These are phyloP conservation scores for Aspergillus awamori DNA, from an alignment of 2,329 filamentous ascomycete genomes.

Conservation along the genomic window DNA sequence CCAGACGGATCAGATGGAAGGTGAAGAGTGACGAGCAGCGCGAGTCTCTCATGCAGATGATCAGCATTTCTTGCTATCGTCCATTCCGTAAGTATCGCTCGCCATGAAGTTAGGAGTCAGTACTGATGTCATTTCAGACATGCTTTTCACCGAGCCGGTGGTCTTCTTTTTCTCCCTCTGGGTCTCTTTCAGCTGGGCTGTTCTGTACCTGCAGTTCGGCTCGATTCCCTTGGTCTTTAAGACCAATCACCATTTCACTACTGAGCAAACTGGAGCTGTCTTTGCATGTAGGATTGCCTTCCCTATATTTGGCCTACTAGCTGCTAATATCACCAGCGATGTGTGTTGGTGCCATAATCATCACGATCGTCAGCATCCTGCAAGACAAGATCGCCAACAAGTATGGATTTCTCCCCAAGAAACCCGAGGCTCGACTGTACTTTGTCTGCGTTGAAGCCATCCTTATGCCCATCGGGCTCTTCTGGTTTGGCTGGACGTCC, in stretches of 20 bases:
- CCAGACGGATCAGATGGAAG: conserved; percentile 72
- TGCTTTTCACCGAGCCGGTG: conserved; percentile 66
- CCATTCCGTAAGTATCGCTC: conserved; percentile 63
- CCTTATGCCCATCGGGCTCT: conserved; percentile 76
- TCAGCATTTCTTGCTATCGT: conserved; percentile 71
- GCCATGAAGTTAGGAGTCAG: too few relatives aligned
- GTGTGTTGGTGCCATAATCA: conserved; percentile 66
- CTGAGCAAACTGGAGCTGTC: conserved; percentile 69
- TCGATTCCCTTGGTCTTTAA: conserved; percentile 78
- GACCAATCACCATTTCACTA: conserved; percentile 67
- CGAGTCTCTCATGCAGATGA: conserved; percentile 67
- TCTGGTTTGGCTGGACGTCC: conserved; percentile 77
- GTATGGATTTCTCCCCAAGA: conserved; percentile 48
- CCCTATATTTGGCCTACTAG: too few relatives aligned
- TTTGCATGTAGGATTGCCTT: conserved; percentile 56
- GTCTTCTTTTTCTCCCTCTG: conserved; percentile 78
- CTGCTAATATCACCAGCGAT: conserved; percentile 55
- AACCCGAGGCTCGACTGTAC: conserved; percentile 79
- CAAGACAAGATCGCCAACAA: conserved; percentile 68
- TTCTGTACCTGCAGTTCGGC: conserved; percentile 82
- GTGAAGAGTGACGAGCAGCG: conserved; percentile 78
- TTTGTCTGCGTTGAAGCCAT: conserved; percentile 77
- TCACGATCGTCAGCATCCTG: conserved; percentile 69
- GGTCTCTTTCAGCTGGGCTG: conserved; percentile 87
- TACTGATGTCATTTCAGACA: conserved; percentile 31